These are phyloP conservation scores for Starmera quercuum DNA, from an alignment of 805 yeast genomes.

Conservation along the genomic window DNA sequence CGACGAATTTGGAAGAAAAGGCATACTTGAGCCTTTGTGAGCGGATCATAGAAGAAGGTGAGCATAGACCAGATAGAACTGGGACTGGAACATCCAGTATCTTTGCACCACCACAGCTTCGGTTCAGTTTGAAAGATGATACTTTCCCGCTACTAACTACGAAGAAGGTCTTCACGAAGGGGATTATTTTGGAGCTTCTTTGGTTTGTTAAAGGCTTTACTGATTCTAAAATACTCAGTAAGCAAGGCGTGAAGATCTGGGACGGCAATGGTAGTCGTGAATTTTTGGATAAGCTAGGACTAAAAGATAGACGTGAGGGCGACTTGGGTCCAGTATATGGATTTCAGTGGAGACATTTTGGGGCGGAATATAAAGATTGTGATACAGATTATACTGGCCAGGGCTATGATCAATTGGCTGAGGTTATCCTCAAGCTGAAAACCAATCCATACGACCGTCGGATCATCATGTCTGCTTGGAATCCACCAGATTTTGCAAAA, in stretches of 20 bases:
- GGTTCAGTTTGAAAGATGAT: slow-evolving; percentile 69
- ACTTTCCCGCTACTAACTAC: slow-evolving; percentile 87
- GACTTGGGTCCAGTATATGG: slow-evolving; percentile 99
- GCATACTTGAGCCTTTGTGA: slow-evolving; percentile 80
- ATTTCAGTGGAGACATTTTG: slow-evolving; percentile 99
- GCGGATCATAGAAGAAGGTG: slow-evolving; percentile 76
- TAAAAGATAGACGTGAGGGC: slow-evolving; percentile 76
- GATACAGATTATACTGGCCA: slow-evolving; percentile 80
- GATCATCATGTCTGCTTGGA: slow-evolving; percentile 96
- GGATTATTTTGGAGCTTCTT: slow-evolving; percentile 78
- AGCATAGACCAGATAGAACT: slow-evolving; percentile 89
- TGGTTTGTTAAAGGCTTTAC: slow-evolving; percentile 94
- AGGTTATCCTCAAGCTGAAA: slow-evolving; percentile 71
- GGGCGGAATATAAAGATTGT: slow-evolving; percentile 84
- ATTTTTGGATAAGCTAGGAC: slow-evolving; percentile 77
- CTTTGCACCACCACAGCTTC: slow-evolving; percentile 93
- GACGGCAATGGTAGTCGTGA: slow-evolving; percentile 97
- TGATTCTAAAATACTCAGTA: slow-evolving; percentile 71
- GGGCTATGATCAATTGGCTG: slow-evolving; percentile 86
- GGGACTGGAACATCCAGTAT: slow-evolving; percentile 92
- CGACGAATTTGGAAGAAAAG: slow-evolving; percentile 51
- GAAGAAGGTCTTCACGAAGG: slow-evolving; percentile 83
- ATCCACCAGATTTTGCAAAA: slow-evolving; percentile 85
- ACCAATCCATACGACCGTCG: slow-evolving; percentile 92
- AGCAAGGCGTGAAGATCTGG: slow-evolving; percentile 94